Percentiles rank a stretch among this genome's conserved stretches.
phyloP scores from a whole-genome alignment of 176 grass and related monocot genomes.

The Thinopyrum elongatum region DNA sequence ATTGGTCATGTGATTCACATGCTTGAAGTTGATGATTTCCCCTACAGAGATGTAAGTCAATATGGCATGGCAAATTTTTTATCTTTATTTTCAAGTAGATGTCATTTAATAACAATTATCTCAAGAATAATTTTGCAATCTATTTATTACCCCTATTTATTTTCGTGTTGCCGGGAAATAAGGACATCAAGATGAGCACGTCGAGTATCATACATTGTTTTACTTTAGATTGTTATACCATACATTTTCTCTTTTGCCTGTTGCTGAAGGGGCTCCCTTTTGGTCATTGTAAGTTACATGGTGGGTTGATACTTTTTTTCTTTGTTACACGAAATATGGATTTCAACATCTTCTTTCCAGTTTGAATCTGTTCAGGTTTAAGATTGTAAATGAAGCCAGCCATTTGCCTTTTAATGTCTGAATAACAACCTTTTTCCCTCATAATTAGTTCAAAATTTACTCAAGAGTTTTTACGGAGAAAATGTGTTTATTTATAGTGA shows the following conservation, averaged over 20 bases:
- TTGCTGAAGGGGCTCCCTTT: background rate
- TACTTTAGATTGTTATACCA: background rate
- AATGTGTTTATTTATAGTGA: background rate
- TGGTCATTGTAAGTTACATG: background rate
- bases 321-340: background rate
- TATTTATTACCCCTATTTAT: background rate
- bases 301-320: background rate
- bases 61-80: background rate
- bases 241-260: background rate
- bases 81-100: background rate
- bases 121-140: background rate
- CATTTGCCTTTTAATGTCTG: background rate
- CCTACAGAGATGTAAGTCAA: slow-evolving; percentile 88
- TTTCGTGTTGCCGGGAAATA: background rate
- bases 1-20: slow-evolving; percentile 98
- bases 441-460: background rate
- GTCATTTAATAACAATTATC: background rate
- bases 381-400: background rate
- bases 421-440: background rate
- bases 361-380: background rate
- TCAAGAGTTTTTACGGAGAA: background rate
- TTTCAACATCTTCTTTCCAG: background rate
- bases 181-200: background rate
- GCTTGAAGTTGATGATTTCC: slow-evolving; percentile 98
- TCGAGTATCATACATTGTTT: background rate